Conservation (phyloP, 2,329 filamentous ascomycete genomes). For the Alternaria panax region DNA sequence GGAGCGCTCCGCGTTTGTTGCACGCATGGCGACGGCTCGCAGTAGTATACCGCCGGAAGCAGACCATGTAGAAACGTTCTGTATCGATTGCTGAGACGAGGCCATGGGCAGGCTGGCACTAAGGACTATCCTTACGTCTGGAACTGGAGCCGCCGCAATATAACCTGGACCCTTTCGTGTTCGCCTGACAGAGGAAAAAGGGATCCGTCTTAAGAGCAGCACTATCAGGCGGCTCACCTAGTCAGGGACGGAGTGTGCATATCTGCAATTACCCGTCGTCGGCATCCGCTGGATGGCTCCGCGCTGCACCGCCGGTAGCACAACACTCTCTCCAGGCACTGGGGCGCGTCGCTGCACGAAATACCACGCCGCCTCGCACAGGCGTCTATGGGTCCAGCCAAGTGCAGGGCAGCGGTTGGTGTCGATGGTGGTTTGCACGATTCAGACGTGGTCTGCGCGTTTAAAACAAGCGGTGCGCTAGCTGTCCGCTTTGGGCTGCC, state of each 20-base stretch:
- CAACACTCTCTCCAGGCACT: conserved; percentile 13
- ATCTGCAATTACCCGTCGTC: conserved; percentile 20
- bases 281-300: conserved; percentile 8
- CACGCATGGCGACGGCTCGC: conserved; percentile 3
- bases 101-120: conserved; percentile 14
- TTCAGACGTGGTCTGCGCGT: conserved; percentile 36
- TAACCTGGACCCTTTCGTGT: conserved; percentile 24
- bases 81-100: conserved; percentile 6
- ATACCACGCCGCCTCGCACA: conserved; percentile 33
- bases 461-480: conserved; percentile 38
- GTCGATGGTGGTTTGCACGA: conserved; percentile 23
- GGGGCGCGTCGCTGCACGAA: conserved; percentile 26
- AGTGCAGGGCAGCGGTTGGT: conserved; percentile 26
- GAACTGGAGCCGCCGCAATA: conserved; percentile 23
- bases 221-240: conserved; percentile 20
- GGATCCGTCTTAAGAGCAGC: conserved; percentile 8
- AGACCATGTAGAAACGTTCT: conserved; percentile 14
- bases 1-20: conserved; percentile 7
- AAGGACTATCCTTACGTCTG: conserved; percentile 20
- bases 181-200: conserved; percentile 6
- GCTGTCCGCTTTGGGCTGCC: conserved; percentile 33
- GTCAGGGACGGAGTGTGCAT: conserved; percentile 28
- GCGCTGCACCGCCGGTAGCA: conserved; percentile 10
- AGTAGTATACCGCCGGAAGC: not conserved
- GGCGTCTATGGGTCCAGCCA: conserved; percentile 24